Conservation (phyloP, 805 yeast genomes). For the Kodamaea laetipori region DNA sequence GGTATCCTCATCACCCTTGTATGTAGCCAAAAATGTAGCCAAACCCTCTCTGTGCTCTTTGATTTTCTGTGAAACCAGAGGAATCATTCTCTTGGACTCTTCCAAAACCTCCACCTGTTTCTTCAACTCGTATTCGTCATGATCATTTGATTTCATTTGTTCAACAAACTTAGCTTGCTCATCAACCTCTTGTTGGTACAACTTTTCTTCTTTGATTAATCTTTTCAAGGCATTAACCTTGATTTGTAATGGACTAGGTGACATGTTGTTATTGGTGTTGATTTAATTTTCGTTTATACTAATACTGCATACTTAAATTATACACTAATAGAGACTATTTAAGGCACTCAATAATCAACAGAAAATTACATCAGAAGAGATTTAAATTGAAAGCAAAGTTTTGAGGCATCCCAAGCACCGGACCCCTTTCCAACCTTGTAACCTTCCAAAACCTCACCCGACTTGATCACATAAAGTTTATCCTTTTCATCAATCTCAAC, state of each 20-base stretch:
- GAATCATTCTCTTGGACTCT: conserved; percentile 43
- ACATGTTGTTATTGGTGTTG: conserved; percentile 41
- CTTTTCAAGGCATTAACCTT: conserved; percentile 70
- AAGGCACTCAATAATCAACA: too few species aligned
- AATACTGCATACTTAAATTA: conserved; percentile 14
- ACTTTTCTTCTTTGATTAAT: conserved; percentile 63
- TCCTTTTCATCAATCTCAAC: conserved; percentile 42
- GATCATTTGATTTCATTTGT: conserved; percentile 45
- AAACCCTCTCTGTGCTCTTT: conserved; percentile 40
- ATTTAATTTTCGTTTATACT: not conserved
- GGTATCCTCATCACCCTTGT: conserved; percentile 38
- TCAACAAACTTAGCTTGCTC: conserved; percentile 55
- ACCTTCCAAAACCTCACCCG: conserved; percentile 16
- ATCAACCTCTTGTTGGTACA: conserved; percentile 59
- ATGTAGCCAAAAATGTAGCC: conserved; percentile 38
- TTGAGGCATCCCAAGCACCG: conserved; percentile 28
- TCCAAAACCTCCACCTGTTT: conserved; percentile 40
- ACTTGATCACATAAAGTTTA: conserved; percentile 26
- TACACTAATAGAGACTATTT: too few species aligned
- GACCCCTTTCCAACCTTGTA: conserved; percentile 17
- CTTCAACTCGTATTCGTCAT: conserved; percentile 68
- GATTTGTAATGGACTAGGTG: conserved; percentile 72
- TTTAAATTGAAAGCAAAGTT: conserved; percentile 14
- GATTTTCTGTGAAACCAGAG: conserved; percentile 22
- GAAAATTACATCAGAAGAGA: conserved; percentile 7